These are phyloP conservation scores for Astragalus membranaceus DNA, from an alignment of 306 rosid genomes.

Conservation along the genomic window DNA sequence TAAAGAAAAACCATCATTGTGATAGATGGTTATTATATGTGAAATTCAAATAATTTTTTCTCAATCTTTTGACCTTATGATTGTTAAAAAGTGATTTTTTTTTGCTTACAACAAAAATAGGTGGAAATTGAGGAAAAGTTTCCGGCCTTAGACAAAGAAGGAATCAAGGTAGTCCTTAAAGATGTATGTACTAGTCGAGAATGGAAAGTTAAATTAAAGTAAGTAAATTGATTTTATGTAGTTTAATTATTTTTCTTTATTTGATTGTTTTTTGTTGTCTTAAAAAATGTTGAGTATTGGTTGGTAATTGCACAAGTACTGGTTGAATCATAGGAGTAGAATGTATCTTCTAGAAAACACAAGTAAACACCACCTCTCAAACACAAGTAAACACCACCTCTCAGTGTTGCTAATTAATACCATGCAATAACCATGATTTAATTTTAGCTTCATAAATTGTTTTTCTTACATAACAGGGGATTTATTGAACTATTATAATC, in stretches of 20 bases:
- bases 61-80: neutral
- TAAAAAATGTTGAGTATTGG: neutral
- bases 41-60: too few relatives aligned
- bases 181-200: slow-evolving; percentile 35
- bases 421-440: neutral
- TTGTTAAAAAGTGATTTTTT: neutral
- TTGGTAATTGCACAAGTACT: slow-evolving; percentile 35
- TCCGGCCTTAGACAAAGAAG: slow-evolving; percentile 47
- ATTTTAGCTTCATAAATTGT: neutral
- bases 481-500: slow-evolving; percentile 35
- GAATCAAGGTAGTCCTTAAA: slow-evolving; percentile 31
- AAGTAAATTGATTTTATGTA: neutral
- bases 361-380: slow-evolving; percentile 28
- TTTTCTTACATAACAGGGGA: slow-evolving; percentile 34
- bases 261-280: neutral
- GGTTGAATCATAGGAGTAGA: slow-evolving; percentile 55
- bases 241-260: neutral
- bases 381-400: slow-evolving; percentile 36
- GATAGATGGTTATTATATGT: too few relatives aligned
- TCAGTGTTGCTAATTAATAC: neutral
- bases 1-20: too few relatives aligned
- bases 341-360: slow-evolving; percentile 63
- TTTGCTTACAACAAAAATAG: slow-evolving; percentile 20
- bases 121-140: slow-evolving; percentile 55
- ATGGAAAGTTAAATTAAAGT: slow-evolving; percentile 58